Base-by-base conservation (phyloP, 306 rosid species). In the Rosa persica region DNA sequence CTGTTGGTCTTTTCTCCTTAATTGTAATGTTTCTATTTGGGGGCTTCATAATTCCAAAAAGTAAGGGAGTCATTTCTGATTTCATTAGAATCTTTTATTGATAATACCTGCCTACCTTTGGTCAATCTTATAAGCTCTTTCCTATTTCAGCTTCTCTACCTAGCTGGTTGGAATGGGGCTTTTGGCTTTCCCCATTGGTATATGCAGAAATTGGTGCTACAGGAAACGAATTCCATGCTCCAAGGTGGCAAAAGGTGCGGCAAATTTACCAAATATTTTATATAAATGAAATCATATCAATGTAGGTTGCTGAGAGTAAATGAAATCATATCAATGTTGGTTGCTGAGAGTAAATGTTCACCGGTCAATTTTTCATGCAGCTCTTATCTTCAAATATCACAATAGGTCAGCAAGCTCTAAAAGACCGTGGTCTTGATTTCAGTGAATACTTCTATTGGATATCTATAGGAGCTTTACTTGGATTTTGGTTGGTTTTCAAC, bases 111-210 rank as follows among this genome's bases (percentile, higher is more conserved):
- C 51, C 36, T 16, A 49, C 55, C 25, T 55, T 36, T 10, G 42
- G 17, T 51, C 58, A 23, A 69, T 39, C 52, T 78, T 43, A 42
- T 15, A 43, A 19, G 5, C 42, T 16, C 34, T 44, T 70, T 34
- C 39, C 30, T 15, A 13, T 25, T 84, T 81, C 80, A 89, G 92
- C 90, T 81, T 74, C 82, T 67, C 77, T 89, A 79, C 92, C 92
- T 22, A 40, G 75, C 64, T 89, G 85, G 90, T 73, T 89, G 83
- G 75, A 76, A 48, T 89, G 92, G 92, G 90, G 84, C 27, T 89
- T 86, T 77, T 89, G 92, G 92, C 20, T 89, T 84, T 89, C 90
- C 77, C 92, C 92, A 60, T 44, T 89, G 78, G 20, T 88, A 65
- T 89, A 81, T 67, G 92, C 85, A 78, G 90, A 85, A 79, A 83